Conservation (phyloP, 768 basidiomycete genomes). For the Mycena floridula region DNA sequence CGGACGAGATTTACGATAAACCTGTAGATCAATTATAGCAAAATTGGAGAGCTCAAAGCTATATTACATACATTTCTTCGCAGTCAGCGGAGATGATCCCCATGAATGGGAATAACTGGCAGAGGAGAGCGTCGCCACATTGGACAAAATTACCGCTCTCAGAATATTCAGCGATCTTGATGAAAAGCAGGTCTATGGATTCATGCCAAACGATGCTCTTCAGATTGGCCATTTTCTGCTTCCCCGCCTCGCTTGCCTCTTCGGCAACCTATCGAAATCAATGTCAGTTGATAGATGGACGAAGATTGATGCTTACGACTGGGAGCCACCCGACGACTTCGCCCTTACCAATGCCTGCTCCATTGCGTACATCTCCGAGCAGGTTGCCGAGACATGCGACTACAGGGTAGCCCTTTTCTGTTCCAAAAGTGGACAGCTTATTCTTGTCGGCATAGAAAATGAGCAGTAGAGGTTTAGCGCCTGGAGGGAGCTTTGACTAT, state of each 20-base stretch:
- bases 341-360: constrained; percentile 9
- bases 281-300: background rate
- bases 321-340: constrained; percentile 13
- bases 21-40: no score
- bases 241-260: constrained; percentile 21
- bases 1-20: background rate
- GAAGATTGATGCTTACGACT: constrained; percentile 3
- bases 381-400: constrained; percentile 9
- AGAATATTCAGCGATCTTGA: constrained; percentile 13
- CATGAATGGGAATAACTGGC: background rate
- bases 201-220: constrained; percentile 33
- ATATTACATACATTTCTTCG: constrained; percentile 19
- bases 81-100: constrained; percentile 15
- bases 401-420: constrained; percentile 12
- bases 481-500: constrained; percentile 11
- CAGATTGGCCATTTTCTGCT: constrained; percentile 21
- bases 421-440: constrained; percentile 11
- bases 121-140: constrained; percentile 18
- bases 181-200: constrained; percentile 24
- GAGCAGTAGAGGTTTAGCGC: constrained; percentile 11
- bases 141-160: constrained; percentile 14
- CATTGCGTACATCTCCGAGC: constrained; percentile 8
- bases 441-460: constrained; percentile 17
- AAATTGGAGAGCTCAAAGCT: background rate
- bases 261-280: constrained; percentile 21